Evolutionary conservation across 2,329 filamentous ascomycete genomes (phyloP).

Genomic region (Trichoderma lentiforme): DNA sequence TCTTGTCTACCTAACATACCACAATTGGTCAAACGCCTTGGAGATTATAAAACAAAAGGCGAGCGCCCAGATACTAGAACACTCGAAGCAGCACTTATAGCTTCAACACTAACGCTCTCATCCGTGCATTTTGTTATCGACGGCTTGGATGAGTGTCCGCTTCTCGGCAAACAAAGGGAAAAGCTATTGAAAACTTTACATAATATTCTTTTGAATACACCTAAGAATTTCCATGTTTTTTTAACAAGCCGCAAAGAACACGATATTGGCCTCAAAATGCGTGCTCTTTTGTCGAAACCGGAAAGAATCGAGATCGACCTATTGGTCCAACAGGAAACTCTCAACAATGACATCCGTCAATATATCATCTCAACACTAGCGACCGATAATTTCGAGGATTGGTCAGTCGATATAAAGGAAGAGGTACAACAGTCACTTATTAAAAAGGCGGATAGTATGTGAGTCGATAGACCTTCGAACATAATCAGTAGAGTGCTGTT

Average conservation of each 20-base stretch:
- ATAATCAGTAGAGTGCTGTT: background rate
- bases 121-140: background rate
- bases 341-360: background rate
- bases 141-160: background rate
- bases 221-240: background rate
- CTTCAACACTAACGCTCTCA: background rate
- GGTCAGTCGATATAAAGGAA: background rate
- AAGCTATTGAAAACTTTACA: background rate
- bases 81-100: background rate
- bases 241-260: background rate
- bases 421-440: background rate
- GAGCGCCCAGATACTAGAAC: background rate
- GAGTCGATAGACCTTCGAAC: background rate
- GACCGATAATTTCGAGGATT: background rate
- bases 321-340: fast-evolving
- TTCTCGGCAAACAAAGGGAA: background rate
- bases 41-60: background rate
- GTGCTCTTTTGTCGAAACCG: background rate
- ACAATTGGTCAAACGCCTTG: background rate
- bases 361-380: background rate
- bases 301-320: background rate
- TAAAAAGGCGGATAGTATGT: background rate
- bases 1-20: background rate
- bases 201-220: background rate
- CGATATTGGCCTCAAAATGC: background rate